Conservation (phyloP, 305 asterid species). For the Ilex paraguariensis region DNA sequence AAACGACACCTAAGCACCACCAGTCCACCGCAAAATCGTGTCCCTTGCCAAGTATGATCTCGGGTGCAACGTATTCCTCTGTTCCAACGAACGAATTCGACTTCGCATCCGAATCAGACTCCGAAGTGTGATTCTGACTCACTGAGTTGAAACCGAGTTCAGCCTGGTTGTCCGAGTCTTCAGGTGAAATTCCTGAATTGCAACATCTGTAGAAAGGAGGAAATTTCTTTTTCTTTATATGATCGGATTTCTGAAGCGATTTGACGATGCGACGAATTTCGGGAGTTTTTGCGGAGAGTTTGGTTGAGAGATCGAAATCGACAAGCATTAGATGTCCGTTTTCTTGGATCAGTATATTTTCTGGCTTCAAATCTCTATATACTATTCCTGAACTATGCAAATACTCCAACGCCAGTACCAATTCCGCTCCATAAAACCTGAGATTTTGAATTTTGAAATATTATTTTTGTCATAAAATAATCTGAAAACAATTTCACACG, state of each 20-base stretch:
- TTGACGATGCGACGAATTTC: conserved; percentile 24
- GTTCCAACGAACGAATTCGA: conserved; percentile 94
- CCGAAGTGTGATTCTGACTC: conserved; percentile 3
- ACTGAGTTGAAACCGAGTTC: conserved; percentile 26
- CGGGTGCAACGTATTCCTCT: conserved; percentile 90
- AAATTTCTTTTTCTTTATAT: conserved; percentile 27
- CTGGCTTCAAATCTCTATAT: conserved; percentile 95
- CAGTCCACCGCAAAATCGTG: conserved; percentile 91
- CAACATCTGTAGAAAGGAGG: conserved; percentile 26
- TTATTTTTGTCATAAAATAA: too few relatives aligned
- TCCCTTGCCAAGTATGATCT: conserved; percentile 70
- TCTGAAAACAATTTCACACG: too few relatives aligned
- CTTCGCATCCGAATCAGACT: conserved; percentile 27
- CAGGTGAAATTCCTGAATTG: conserved; percentile 41
- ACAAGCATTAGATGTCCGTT: conserved; percentile 84
- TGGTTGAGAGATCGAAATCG: conserved; percentile 87
- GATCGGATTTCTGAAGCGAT: conserved; percentile 12
- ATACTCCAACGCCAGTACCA: conserved; percentile 78
- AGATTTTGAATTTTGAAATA: neutral
- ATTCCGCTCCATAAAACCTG: conserved; percentile 91
- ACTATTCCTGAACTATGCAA: conserved; percentile 76
- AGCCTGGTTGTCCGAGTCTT: conserved; percentile 34
- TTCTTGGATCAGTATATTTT: conserved; percentile 83
- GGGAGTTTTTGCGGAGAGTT: conserved; percentile 46
- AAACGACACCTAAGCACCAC: conserved; percentile 87